Evolutionary conservation across 352 stramenopile species (phyloP), one percentile per base, ranked within the genome.

Genomic region (Pythium sukuiense): DNA sequence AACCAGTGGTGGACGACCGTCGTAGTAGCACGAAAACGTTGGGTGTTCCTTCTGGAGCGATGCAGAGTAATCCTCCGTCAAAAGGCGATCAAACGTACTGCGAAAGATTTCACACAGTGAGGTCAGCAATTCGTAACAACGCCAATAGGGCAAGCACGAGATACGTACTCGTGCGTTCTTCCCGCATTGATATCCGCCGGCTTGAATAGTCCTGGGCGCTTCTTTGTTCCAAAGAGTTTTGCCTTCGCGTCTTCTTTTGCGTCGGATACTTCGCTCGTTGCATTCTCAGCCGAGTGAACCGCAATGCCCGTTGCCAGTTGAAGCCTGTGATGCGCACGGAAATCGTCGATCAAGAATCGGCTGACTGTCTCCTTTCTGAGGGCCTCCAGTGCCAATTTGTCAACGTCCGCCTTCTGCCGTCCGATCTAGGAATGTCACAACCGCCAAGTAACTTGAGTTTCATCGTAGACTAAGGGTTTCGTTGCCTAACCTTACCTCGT

Each of bases 241-340:
- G 79, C 39, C 45, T 78, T 87, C n/a, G 75, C 74, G 32, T 93
- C 84, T 63, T 74, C 68, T 46, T 71, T 74, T 18, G 27, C 50
- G 29, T 69, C 67, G 7, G 26, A 24, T 20, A 52, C 26, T 33
- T 61, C 49, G 18, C 27, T 35, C 1, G 30, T 54, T 0, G 69
- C 64, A 57, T 88, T 79, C 54, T 88, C 73, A 6, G 78, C 78
- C 3, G 87, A 95, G 45, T 71, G 65, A 9, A 85, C 82, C 11
- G 90, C 83, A 32, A 96, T 93, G 0, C 81, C 86, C 2, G 85
- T 90, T 7, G 87, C 87, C 1, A 94, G 62, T 49, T 94, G 85
- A 4, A 96, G 74, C 12, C 87, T 83, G 60, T 96, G 86, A 26
- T 94, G 85, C 3, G 85, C 87, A 61, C 87, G 72, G 70, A 96